phyloP scores from a whole-genome alignment of 805 yeast genomes.

The Kodamaea leandrae region DNA sequence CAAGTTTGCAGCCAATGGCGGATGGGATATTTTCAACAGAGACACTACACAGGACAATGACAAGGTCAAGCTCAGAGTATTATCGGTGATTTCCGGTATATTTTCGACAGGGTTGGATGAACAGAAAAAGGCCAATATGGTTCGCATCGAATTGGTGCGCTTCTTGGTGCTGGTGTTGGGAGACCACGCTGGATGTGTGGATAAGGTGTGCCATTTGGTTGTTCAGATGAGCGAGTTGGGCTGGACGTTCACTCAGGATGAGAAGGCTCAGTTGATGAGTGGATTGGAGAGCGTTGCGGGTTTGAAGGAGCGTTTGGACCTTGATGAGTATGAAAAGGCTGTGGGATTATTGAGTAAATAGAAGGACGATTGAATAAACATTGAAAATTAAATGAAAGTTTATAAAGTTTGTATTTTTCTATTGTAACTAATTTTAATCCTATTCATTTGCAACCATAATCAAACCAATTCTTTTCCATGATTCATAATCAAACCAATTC shows the following conservation, averaged over 20 bases:
- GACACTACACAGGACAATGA: constrained; percentile 31
- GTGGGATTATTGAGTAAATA: constrained; percentile 37
- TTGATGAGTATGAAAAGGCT: constrained; percentile 51
- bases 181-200: constrained; percentile 49
- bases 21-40: constrained; percentile 50
- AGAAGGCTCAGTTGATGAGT: constrained; percentile 32
- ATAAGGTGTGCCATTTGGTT: constrained; percentile 53
- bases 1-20: constrained; percentile 53
- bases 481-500: too few species aligned
- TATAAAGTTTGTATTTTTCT: too few species aligned
- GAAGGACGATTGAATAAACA: neutral
- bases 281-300: constrained; percentile 40
- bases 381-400: too few species aligned
- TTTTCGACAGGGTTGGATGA: constrained; percentile 50
- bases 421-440: neutral
- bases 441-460: neutral
- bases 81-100: constrained; percentile 59
- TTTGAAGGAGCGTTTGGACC: constrained; percentile 48
- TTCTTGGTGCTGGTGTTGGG: constrained; percentile 31
- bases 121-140: constrained; percentile 40
- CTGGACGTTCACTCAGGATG: constrained; percentile 46
- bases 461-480: too few species aligned
- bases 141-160: constrained; percentile 30
- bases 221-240: constrained; percentile 41
- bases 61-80: constrained; percentile 50